Evolutionary conservation across 495 filamentous ascomycete species (phyloP).

Genomic region (Tuber microsphaerosporum): DNA sequence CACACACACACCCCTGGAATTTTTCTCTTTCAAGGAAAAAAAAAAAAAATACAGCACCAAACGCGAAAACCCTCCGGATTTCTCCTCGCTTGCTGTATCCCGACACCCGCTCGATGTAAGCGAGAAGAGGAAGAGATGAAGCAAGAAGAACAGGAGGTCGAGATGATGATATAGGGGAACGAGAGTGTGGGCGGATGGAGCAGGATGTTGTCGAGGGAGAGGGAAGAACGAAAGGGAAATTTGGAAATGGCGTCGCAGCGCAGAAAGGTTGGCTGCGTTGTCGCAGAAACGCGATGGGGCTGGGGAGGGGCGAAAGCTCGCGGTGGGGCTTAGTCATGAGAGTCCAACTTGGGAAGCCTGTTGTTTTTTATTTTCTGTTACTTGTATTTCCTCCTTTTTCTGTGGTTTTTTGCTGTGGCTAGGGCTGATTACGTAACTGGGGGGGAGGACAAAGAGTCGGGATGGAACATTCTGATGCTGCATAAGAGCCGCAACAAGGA

Average conservation of each 20-base stretch:
- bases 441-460: background rate
- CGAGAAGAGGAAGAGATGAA: slow-evolving; percentile 18
- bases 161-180: background rate
- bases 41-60: background rate
- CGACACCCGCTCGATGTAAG: background rate
- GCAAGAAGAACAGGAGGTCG: slow-evolving; percentile 15
- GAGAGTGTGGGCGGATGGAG: slow-evolving; percentile 2
- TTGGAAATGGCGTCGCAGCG: slow-evolving; percentile 2
- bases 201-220: background rate
- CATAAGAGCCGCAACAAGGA: background rate
- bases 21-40: background rate
- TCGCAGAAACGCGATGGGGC: slow-evolving; percentile 40
- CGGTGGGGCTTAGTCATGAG: background rate
- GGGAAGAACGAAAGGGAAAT: background rate
- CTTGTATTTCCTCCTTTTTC: background rate
- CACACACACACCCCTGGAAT: background rate
- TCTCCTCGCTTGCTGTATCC: background rate
- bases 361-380: too few relatives aligned
- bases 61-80: background rate
- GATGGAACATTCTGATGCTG: background rate
- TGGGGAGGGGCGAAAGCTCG: slow-evolving; percentile 8
- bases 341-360: background rate
- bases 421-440: background rate
- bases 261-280: slow-evolving; percentile 31
- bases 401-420: background rate